Evolutionary conservation across 176 grass and related monocot species (phyloP).

Genomic region (Panicum miliaceum): DNA sequence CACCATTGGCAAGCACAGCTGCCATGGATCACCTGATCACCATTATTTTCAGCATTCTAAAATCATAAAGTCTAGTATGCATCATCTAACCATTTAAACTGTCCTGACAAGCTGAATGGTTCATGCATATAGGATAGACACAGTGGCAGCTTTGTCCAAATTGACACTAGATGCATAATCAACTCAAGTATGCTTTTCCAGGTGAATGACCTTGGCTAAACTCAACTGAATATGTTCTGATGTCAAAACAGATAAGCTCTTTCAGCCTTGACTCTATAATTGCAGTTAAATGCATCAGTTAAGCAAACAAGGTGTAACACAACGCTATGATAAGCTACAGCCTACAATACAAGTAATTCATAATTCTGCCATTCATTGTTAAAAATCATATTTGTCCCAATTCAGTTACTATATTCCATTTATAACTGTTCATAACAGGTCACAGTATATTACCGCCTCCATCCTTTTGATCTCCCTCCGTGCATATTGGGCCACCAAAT

Average conservation of each 20-base stretch:
- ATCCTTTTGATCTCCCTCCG: conserved; percentile 87
- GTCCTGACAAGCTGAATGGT: conserved; percentile 8
- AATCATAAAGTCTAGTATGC: background rate
- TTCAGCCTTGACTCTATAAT: conserved; percentile 8
- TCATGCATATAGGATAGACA: conserved; percentile 23
- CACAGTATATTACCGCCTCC: conserved; percentile 69
- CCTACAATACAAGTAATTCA: background rate
- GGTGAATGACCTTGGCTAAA: conserved; percentile 19
- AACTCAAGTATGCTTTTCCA: background rate
- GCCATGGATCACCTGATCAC: background rate
- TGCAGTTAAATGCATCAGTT: background rate
- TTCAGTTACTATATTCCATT: background rate
- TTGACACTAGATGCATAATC: background rate
- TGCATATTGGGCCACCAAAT: conserved; percentile 84
- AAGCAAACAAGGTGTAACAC: conserved; percentile 7
- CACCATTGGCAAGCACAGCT: background rate
- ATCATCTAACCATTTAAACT: conserved; percentile 23
- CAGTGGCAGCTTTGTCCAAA: conserved; percentile 15
- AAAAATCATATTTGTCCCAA: conserved; percentile 11
- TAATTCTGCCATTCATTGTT: conserved; percentile 6
- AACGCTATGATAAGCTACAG: background rate
- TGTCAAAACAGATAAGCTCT: conserved; percentile 32
- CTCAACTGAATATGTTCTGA: background rate
- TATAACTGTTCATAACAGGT: background rate
- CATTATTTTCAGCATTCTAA: background rate